phyloP scores from a whole-genome alignment of 768 basidiomycete genomes.

The Paxillus rubicundulus region DNA sequence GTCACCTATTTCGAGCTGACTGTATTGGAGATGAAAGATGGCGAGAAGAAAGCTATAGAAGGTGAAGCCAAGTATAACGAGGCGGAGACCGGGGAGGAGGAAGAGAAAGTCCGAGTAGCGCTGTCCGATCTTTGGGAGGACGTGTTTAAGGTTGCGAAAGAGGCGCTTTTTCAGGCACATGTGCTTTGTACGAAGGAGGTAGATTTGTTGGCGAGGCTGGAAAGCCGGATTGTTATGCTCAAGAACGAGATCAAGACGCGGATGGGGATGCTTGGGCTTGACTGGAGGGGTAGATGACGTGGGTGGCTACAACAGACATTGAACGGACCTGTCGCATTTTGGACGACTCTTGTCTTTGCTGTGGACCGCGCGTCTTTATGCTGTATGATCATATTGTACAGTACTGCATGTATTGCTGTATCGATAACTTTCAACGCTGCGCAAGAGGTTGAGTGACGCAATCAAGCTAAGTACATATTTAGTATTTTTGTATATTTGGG shows the following conservation, averaged over 20 bases:
- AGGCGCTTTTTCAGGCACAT: conserved; percentile 52
- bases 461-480: too few species aligned
- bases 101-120: not conserved
- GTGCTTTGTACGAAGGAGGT: conserved; percentile 45
- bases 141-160: conserved; percentile 46
- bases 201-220: conserved; percentile 67
- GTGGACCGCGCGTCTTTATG: too few species aligned
- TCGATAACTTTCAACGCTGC: too few species aligned
- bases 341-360: too few species aligned
- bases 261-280: conserved; percentile 43
- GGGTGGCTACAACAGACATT: not conserved
- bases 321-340: not conserved
- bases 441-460: too few species aligned
- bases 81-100: conserved; percentile 8
- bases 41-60: conserved; percentile 35
- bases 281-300: not conserved
- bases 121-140: conserved; percentile 41
- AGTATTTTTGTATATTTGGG: conserved; percentile 17
- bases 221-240: conserved; percentile 67
- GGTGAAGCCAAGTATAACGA: conserved; percentile 30
- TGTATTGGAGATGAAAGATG: conserved; percentile 65
- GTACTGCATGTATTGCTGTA: too few species aligned
- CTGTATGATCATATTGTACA: too few species aligned
- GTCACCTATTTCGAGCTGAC: conserved; percentile 70
- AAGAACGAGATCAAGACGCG: conserved; percentile 67